These are phyloP conservation scores for Coniferiporia weirii DNA, from an alignment of 1,284 basidiomycete genomes.

Conservation along the genomic window DNA sequence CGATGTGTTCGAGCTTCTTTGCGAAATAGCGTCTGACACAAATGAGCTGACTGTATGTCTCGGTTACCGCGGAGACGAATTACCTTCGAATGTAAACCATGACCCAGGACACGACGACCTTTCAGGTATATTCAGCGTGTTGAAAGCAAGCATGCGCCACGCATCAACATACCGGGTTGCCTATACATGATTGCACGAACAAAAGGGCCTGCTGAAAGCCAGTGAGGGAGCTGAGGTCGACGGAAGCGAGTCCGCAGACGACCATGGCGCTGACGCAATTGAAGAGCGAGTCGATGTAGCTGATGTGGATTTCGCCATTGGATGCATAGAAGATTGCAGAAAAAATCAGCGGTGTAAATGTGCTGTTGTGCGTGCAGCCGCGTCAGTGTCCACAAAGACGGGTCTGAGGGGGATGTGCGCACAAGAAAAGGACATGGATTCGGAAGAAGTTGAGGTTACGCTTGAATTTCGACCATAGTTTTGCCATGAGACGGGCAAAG, in stretches of 20 bases:
- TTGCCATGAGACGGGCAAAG: not conserved
- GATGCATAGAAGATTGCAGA: slow-evolving; percentile 72
- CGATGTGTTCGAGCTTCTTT: slow-evolving; percentile 63
- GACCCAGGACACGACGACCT: slow-evolving; percentile 69
- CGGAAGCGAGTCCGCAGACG: slow-evolving; percentile 71
- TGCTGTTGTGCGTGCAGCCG: slow-evolving; percentile 38
- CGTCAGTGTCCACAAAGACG: not conserved
- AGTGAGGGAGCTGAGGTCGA: slow-evolving; percentile 71
- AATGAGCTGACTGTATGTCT: not conserved
- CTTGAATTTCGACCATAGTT: not conserved
- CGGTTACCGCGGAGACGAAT: slow-evolving; percentile 9
- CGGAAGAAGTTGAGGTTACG: slow-evolving; percentile 65
- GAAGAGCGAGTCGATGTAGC: slow-evolving; percentile 74
- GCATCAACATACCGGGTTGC: slow-evolving; percentile 54
- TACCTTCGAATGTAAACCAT: slow-evolving; percentile 62
- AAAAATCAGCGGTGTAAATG: slow-evolving; percentile 68
- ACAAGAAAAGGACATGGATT: slow-evolving; percentile 53
- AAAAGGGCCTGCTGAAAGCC: slow-evolving; percentile 73
- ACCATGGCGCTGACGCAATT: slow-evolving; percentile 74
- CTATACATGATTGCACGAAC: slow-evolving; percentile 68
- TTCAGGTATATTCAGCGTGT: not conserved
- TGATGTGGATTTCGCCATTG: slow-evolving; percentile 58
- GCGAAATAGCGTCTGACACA: slow-evolving; percentile 67
- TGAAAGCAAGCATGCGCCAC: not conserved
- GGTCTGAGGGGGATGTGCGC: slow-evolving; percentile 22